Evolutionary conservation across 1,139 yeast genomes (phyloP).

Genomic region (Kurtzmaniella natalensis): DNA sequence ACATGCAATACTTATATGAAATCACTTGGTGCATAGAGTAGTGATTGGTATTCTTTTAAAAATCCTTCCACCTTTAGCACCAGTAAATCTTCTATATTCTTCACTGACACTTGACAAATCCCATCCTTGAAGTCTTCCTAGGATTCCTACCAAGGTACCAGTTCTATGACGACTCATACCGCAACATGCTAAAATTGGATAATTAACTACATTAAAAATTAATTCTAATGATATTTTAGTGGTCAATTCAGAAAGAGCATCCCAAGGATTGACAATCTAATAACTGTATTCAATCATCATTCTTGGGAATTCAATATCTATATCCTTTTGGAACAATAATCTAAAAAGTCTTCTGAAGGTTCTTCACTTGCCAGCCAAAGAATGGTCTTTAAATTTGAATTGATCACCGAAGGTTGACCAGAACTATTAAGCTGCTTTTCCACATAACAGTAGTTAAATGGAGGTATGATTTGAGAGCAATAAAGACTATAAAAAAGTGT

Average conservation of each 20-base stretch:
- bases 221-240: constrained; percentile 76
- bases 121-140: constrained; percentile 91
- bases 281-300: constrained; percentile 54
- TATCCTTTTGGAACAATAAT: constrained; percentile 72
- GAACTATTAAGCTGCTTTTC: constrained; percentile 81
- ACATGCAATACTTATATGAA: no score
- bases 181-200: constrained; percentile 87
- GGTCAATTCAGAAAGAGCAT: constrained; percentile 82
- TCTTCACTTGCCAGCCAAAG: constrained; percentile 96
- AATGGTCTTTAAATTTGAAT: constrained; percentile 72
- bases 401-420: constrained; percentile 95
- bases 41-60: no score
- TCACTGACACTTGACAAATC: constrained; percentile 89
- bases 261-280: constrained; percentile 74
- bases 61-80: constrained; percentile 87
- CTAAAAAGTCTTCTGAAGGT: constrained; percentile 82
- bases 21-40: no score
- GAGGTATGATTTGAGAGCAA: constrained; percentile 86
- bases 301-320: constrained; percentile 61
- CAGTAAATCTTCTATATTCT: constrained; percentile 90
- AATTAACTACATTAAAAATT: constrained; percentile 64
- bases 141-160: constrained; percentile 92
- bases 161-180: constrained; percentile 98
- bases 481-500: no score
- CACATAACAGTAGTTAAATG: constrained; percentile 91